These are phyloP conservation scores for Abrus precatorius DNA, from an alignment of 306 rosid species.

Conservation along the genomic window DNA sequence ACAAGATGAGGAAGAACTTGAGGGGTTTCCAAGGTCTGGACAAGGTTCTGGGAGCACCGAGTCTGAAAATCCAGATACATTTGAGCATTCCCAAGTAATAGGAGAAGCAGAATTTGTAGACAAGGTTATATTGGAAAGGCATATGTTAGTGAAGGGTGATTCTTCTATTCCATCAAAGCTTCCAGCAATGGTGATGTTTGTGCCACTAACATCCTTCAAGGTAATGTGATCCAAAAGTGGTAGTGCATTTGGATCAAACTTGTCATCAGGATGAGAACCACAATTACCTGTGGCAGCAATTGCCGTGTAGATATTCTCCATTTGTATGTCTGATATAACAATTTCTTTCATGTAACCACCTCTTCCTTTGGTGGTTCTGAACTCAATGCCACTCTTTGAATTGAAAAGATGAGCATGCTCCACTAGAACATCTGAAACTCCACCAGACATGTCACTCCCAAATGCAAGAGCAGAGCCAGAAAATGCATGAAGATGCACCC, in stretches of 20 bases:
- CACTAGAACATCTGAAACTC: conserved; percentile 78
- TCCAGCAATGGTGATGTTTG: conserved; percentile 79
- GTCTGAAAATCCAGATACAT: conserved; percentile 79
- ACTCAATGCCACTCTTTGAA: conserved; percentile 74
- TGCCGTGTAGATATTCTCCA: conserved; percentile 70
- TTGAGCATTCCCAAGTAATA: conserved; percentile 79
- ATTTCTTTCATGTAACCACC: conserved; percentile 86
- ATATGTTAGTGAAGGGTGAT: conserved; percentile 87
- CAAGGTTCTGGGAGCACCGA: conserved; percentile 88
- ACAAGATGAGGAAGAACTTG: conserved; percentile 67
- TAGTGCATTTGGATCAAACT: conserved; percentile 86
- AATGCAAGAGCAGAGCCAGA: conserved; percentile 90
- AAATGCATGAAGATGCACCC: conserved; percentile 70
- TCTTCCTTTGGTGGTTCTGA: conserved; percentile 88
- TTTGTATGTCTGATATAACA: conserved; percentile 66
- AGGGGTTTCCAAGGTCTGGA: conserved; percentile 60
- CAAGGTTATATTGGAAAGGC: conserved; percentile 82
- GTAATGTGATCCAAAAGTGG: conserved; percentile 75
- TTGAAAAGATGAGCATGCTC: conserved; percentile 72
- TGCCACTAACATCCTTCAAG: conserved; percentile 73
- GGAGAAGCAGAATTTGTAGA: conserved; percentile 63
- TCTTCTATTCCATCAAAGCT: conserved; percentile 74
- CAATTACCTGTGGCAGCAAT: conserved; percentile 82
- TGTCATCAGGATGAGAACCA: conserved; percentile 90
- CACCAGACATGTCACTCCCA: conserved; percentile 98